Evolutionary conservation across 2,329 filamentous ascomycete species (phyloP).

Genomic region (Epichloe bromicola): DNA sequence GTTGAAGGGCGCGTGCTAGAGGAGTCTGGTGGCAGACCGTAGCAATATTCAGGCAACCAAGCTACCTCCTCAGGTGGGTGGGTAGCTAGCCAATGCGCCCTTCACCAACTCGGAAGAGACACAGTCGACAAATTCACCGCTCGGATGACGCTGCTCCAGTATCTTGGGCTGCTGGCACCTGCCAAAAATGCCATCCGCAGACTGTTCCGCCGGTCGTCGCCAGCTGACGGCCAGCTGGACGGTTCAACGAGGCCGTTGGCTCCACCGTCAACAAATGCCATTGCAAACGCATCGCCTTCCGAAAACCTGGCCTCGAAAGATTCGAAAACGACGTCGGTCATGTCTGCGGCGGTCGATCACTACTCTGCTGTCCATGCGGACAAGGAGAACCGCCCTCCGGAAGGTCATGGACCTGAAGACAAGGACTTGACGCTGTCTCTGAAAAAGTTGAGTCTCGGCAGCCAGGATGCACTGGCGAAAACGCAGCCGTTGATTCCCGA

Average conservation of each 20-base stretch:
- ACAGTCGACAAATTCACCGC: not conserved
- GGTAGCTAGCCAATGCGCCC: no score
- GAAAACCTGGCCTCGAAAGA: constrained; percentile 3
- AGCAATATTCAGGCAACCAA: no score
- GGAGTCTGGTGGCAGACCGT: no score
- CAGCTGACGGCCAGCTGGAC: constrained; percentile 10
- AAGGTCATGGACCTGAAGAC: not conserved
- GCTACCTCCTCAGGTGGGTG: no score
- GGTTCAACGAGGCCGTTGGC: not conserved
- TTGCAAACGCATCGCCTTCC: constrained; percentile 2
- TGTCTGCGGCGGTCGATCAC: constrained; percentile 7
- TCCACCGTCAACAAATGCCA: constrained; percentile 5
- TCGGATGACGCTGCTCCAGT: constrained; percentile 17
- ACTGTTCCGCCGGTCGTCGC: constrained; percentile 17
- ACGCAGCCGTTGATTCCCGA: not conserved
- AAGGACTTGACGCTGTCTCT: constrained; percentile 7
- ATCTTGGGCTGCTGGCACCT: constrained; percentile 17
- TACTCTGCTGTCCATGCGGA: constrained; percentile 5
- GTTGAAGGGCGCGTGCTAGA: no score
- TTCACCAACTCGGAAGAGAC: not conserved
- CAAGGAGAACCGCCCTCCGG: constrained; percentile 20
- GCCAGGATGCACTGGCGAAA: not conserved
- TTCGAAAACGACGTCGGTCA: not conserved
- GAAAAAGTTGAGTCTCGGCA: constrained; percentile 10
- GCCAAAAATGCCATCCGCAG: constrained; percentile 19